Percentiles rank a stretch among this genome's conserved stretches.
These are phyloP conservation scores for Eucalyptus leucophloia DNA, from an alignment of 345 rosid species.

Conservation along the genomic window DNA sequence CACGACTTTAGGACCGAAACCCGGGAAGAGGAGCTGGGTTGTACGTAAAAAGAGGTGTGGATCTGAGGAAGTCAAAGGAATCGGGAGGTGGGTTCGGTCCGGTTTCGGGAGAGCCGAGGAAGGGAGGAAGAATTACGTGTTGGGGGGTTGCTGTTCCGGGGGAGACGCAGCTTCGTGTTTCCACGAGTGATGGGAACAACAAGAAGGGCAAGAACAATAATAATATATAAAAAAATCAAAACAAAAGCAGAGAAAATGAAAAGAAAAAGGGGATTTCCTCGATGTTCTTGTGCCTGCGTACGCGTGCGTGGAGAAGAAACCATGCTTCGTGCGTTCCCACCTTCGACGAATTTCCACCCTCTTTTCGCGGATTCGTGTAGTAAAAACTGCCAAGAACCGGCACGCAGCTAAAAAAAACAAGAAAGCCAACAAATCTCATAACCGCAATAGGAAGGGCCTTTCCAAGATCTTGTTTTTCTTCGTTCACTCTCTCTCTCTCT, in stretches of 20 bases:
- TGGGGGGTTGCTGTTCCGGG: background rate
- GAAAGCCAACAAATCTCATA: background rate
- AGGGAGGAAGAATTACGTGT: background rate
- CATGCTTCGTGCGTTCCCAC: background rate
- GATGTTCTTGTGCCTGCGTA: background rate
- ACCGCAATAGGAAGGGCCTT: background rate
- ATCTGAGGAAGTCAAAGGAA: background rate
- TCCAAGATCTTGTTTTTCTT: background rate
- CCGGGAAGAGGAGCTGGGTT: background rate
- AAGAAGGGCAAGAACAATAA: background rate
- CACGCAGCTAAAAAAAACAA: background rate
- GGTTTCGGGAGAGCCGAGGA: background rate
- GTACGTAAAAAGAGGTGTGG: background rate
- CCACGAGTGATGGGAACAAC: background rate
- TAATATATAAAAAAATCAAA: background rate
- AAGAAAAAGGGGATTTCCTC: background rate
- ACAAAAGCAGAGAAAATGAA: no score
- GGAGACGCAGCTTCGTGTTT: background rate
- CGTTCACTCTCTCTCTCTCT: no score
- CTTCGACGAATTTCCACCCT: background rate
- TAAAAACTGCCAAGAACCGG: background rate
- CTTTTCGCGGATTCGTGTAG: background rate
- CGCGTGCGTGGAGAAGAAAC: background rate
- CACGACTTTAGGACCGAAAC: background rate
- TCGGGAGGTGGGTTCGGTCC: background rate